Evolutionary conservation across 2,329 filamentous ascomycete species (phyloP).

Genomic region (Aspergillus sp.): DNA sequence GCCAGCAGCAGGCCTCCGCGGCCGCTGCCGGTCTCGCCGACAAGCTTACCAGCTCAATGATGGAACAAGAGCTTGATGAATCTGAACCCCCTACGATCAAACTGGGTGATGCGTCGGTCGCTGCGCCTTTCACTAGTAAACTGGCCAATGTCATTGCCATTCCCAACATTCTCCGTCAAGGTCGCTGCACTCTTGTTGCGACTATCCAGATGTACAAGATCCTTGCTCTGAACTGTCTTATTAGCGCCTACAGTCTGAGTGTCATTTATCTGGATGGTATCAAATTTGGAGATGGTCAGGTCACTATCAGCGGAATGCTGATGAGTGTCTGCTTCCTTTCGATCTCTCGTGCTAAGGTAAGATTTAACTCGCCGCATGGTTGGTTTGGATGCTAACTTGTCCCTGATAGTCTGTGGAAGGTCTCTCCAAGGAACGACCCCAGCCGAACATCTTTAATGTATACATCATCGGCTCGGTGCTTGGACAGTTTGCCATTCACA

Average conservation of each 20-base stretch:
- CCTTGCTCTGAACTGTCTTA: slow-evolving; percentile 92
- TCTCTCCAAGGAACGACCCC: slow-evolving; percentile 92
- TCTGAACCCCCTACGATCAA: slow-evolving; percentile 94
- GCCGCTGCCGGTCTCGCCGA: slow-evolving; percentile 80
- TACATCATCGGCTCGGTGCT: slow-evolving; percentile 98
- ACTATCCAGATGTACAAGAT: slow-evolving; percentile 99
- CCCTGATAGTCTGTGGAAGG: slow-evolving; percentile 75
- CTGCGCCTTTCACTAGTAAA: slow-evolving; percentile 96
- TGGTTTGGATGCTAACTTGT: slow-evolving; percentile 13
- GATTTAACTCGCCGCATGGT: slow-evolving; percentile 9
- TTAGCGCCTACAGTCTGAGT: slow-evolving; percentile 94
- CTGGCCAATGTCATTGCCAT: slow-evolving; percentile 95
- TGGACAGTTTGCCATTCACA: slow-evolving; percentile 95
- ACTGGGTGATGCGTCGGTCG: slow-evolving; percentile 93
- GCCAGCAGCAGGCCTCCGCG: slow-evolving; percentile 60
- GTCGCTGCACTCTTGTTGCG: slow-evolving; percentile 92
- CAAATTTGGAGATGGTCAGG: slow-evolving; percentile 97
- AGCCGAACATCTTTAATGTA: slow-evolving; percentile 98
- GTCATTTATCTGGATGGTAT: slow-evolving; percentile 97
- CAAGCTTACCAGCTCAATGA: slow-evolving; percentile 80
- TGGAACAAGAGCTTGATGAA: slow-evolving; percentile 85
- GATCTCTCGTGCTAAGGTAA: slow-evolving; percentile 87
- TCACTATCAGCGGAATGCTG: slow-evolving; percentile 98
- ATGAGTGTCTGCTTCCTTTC: slow-evolving; percentile 99
- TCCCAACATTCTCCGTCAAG: slow-evolving; percentile 97